phyloP scores from a whole-genome alignment of 1,139 yeast genomes.

The Suhomyces ambrosiae region DNA sequence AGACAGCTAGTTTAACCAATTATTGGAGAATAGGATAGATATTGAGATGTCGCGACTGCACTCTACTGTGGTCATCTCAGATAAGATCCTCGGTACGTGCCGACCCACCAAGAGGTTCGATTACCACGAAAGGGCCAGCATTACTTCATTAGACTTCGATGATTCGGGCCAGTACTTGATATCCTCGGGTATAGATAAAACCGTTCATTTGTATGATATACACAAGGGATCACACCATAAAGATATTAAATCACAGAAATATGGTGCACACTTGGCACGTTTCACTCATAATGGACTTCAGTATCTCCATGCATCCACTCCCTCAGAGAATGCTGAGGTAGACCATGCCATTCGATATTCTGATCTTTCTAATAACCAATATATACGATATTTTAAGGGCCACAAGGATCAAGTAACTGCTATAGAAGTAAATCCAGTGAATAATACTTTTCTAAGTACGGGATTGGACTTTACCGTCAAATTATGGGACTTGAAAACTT shows the following conservation, averaged over 20 bases:
- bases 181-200: slow-evolving; percentile 79
- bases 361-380: slow-evolving; percentile 76
- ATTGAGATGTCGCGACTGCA: slow-evolving; percentile 10
- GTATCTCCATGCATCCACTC: slow-evolving; percentile 83
- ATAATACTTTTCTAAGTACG: slow-evolving; percentile 68
- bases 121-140: slow-evolving; percentile 57
- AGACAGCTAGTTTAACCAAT: background rate
- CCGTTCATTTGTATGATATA: slow-evolving; percentile 81
- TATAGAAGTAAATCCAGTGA: slow-evolving; percentile 73
- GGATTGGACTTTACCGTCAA: slow-evolving; percentile 80
- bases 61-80: slow-evolving; percentile 32
- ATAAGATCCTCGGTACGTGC: slow-evolving; percentile 48
- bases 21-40: background rate
- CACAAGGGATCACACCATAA: slow-evolving; percentile 66
- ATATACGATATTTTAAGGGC: slow-evolving; percentile 82
- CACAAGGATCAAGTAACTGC: slow-evolving; percentile 76
- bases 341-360: slow-evolving; percentile 76
- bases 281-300: slow-evolving; percentile 78
- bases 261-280: slow-evolving; percentile 86
- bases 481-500: slow-evolving; percentile 78
- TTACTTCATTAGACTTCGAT: slow-evolving; percentile 85
- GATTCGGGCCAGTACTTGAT: slow-evolving; percentile 80
- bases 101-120: slow-evolving; percentile 60
- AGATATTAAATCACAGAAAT: slow-evolving; percentile 80
- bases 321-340: slow-evolving; percentile 31